phyloP scores from a whole-genome alignment of 2,329 filamentous ascomycete species.

The Fusarium redolens region DNA sequence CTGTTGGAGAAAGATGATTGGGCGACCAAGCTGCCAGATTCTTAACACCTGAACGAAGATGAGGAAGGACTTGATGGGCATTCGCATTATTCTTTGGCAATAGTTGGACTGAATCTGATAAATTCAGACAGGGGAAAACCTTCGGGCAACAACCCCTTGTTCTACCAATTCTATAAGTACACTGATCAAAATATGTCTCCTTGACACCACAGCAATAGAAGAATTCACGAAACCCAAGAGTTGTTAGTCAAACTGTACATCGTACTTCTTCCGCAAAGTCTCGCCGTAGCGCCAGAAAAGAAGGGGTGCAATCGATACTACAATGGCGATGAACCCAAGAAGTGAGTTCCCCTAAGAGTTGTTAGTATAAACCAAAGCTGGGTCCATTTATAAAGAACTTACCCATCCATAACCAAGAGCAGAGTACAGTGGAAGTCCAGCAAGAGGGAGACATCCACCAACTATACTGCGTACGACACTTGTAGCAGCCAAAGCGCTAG shows the following conservation, averaged over 20 bases:
- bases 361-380: background rate
- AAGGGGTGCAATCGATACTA: slow-evolving; percentile 7
- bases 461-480: slow-evolving; percentile 18
- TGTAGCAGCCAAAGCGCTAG: slow-evolving; percentile 14
- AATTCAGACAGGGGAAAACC: background rate
- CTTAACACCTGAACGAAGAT: background rate
- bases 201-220: background rate
- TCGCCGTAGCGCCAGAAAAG: slow-evolving; percentile 16
- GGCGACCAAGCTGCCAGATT: background rate
- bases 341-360: background rate
- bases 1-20: slow-evolving; percentile 2
- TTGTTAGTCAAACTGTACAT: background rate
- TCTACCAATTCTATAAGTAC: background rate
- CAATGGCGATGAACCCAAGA: slow-evolving; percentile 5
- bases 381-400: accelerated
- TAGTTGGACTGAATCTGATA: background rate
- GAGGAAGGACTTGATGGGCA: background rate
- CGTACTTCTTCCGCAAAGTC: slow-evolving; percentile 1
- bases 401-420: slow-evolving; percentile 20
- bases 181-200: too few relatives aligned
- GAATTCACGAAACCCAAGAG: too few relatives aligned
- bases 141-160: background rate
- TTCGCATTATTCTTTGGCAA: background rate
- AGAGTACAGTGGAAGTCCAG: slow-evolving; percentile 4
- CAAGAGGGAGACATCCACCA: slow-evolving; percentile 7